Percentiles rank a stretch among this genome's conserved stretches.
Evolutionary conservation across 2,329 filamentous ascomycete species (phyloP).

Genomic region (Lizonia empirigonia): DNA sequence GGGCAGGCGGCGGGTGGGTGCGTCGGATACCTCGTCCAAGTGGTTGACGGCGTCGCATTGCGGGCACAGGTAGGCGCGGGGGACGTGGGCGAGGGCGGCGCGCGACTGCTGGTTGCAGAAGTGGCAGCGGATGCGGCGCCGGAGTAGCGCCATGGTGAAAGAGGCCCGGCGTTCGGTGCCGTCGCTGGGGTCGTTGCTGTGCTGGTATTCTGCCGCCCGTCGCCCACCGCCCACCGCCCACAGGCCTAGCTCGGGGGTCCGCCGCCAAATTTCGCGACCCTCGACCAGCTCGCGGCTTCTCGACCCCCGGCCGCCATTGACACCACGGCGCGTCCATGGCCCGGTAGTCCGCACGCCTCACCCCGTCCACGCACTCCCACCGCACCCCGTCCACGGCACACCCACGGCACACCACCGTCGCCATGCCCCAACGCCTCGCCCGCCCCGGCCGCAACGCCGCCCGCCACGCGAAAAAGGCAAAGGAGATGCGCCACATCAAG

Average conservation of each 20-base stretch:
- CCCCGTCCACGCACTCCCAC: conserved; percentile 10
- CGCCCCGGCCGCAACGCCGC: conserved; percentile 32
- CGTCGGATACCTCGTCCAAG: conserved; percentile 72
- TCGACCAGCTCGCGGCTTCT: no score
- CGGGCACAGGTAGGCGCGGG: conserved; percentile 46
- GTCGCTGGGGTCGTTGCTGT: no score
- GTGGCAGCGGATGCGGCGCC: conserved; percentile 44
- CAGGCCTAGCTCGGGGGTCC: conserved; percentile 6
- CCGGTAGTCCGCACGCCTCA: conserved; percentile 32
- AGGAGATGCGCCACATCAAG: conserved; percentile 52
- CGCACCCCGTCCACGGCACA: conserved; percentile 12
- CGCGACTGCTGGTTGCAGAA: conserved; percentile 40
- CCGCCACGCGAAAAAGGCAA: conserved; percentile 39
- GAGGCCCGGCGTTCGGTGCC: no score
- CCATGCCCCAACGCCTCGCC: conserved; percentile 37
- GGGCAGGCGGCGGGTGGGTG: no score
- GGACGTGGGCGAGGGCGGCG: conserved; percentile 28
- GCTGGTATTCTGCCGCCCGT: conserved; percentile 24
- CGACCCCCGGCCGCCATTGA: no score
- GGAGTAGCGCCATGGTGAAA: conserved; percentile 39
- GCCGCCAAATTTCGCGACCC: background rate
- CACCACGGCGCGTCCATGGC: conserved; percentile 26
- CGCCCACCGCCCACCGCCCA: conserved; percentile 22
- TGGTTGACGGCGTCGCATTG: conserved; percentile 87
- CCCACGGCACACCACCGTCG: conserved; percentile 59